A percentile compares a stretch with the other conserved stretches of the same genome.
Evolutionary conservation across 495 filamentous ascomycete genomes (phyloP).

Genomic region (Aspergillus saccharolyticus): DNA sequence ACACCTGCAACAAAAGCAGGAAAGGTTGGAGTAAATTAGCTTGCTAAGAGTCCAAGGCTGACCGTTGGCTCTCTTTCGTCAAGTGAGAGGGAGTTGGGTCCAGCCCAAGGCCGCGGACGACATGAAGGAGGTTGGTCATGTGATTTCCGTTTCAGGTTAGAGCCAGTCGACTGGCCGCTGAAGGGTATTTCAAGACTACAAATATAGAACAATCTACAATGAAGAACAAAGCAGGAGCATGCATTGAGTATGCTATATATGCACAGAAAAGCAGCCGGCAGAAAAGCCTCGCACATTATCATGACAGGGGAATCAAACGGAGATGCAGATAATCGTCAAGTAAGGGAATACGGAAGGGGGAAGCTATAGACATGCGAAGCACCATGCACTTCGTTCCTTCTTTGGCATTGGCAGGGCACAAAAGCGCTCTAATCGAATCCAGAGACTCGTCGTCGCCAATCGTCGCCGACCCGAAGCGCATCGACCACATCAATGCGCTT

Average conservation of each 20-base stretch:
- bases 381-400: constrained; percentile 30
- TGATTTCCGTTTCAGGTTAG: constrained; percentile 30
- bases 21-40: constrained; percentile 10
- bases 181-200: neutral
- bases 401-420: constrained; percentile 18
- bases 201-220: neutral
- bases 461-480: constrained; percentile 67
- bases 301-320: constrained; percentile 34
- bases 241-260: constrained; percentile 1
- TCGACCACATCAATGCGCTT: constrained; percentile 86
- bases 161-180: too few relatives aligned
- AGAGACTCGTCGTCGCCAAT: constrained; percentile 72
- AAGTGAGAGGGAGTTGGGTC: constrained; percentile 29
- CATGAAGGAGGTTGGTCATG: constrained; percentile 32
- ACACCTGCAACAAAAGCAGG: constrained; percentile 19
- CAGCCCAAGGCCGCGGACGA: constrained; percentile 40
- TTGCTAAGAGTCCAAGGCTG: constrained; percentile 9
- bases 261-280: neutral
- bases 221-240: neutral
- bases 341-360: constrained; percentile 4
- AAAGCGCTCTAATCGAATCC: constrained; percentile 56
- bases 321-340: constrained; percentile 20
- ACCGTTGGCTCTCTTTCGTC: constrained; percentile 20
- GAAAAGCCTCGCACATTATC: constrained; percentile 16
- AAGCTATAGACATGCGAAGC: constrained; percentile 8